These are phyloP conservation scores for Heracleum sosnowskyi DNA, from an alignment of 129 eudicot species.

Conservation along the genomic window DNA sequence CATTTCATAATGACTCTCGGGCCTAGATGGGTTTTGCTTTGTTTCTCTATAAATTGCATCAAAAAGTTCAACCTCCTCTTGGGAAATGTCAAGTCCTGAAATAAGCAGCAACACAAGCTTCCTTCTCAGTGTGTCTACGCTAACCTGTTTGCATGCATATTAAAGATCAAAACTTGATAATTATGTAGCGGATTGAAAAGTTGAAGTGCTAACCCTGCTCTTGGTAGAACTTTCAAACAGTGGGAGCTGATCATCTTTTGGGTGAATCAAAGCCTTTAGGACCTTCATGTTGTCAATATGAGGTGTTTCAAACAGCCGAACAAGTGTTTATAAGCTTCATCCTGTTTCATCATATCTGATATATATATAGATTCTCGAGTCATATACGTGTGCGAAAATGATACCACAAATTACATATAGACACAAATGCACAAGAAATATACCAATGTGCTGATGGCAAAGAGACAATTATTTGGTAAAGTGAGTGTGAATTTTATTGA, in stretches of 20 bases:
- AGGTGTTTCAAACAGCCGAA: conserved; percentile 47
- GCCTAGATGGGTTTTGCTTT: conserved; percentile 31
- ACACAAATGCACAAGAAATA: conserved; percentile 8
- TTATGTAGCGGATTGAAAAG: not conserved
- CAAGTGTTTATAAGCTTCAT: conserved; percentile 48
- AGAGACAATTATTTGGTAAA: conserved; percentile 36
- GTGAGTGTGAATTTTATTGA: conserved; percentile 51
- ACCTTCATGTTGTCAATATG: conserved; percentile 69
- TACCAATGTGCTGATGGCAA: conserved; percentile 54
- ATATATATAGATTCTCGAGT: not conserved
- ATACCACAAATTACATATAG: not conserved
- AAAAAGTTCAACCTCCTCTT: conserved; percentile 52
- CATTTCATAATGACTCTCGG: conserved; percentile 67
- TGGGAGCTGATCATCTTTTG: conserved; percentile 66
- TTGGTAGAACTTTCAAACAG: conserved; percentile 52
- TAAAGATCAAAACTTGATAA: not conserved
- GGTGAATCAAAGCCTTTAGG: conserved; percentile 48
- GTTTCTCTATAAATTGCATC: conserved; percentile 52
- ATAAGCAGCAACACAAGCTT: conserved; percentile 67
- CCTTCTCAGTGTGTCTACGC: conserved; percentile 46
- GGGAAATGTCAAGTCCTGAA: conserved; percentile 71
- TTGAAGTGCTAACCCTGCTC: conserved; percentile 27
- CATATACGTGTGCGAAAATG: not conserved
- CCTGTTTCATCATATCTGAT: conserved; percentile 53
- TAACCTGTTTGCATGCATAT: conserved; percentile 28